These are phyloP conservation scores for Gymnopilus dilepis DNA, from an alignment of 768 basidiomycete species.

Conservation along the genomic window DNA sequence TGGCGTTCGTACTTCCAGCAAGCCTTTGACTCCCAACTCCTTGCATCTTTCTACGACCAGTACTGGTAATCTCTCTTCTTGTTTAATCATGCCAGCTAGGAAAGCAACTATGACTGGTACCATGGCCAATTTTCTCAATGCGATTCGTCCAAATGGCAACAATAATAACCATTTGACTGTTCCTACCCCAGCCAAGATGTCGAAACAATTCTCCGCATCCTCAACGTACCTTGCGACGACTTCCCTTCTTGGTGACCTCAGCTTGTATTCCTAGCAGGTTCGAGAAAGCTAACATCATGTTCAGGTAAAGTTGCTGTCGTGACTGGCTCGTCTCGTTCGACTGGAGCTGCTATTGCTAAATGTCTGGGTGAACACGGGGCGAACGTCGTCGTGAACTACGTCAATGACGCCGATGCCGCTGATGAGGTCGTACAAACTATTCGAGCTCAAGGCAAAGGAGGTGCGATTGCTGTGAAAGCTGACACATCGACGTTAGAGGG, in stretches of 20 bases:
- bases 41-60: background rate
- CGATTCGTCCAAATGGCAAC: slow-evolving; percentile 24
- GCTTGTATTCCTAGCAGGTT: background rate
- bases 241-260: slow-evolving; percentile 30
- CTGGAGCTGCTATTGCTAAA: slow-evolving; percentile 60
- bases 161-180: slow-evolving; percentile 23
- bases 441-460: slow-evolving; percentile 47
- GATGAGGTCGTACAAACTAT: slow-evolving; percentile 53
- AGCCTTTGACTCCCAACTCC: no score
- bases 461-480: slow-evolving; percentile 56
- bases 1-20: background rate
- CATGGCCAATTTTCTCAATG: slow-evolving; percentile 31
- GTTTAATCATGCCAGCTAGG: slow-evolving; percentile 17
- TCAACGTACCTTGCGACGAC: slow-evolving; percentile 32
- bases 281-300: background rate
- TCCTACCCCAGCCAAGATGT: slow-evolving; percentile 22
- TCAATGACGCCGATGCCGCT: slow-evolving; percentile 45
- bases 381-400: slow-evolving; percentile 63
- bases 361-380: slow-evolving; percentile 62
- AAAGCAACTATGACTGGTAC: slow-evolving; percentile 28
- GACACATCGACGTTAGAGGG: slow-evolving; percentile 56
- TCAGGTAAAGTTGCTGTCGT: slow-evolving; percentile 61
- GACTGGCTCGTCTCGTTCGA: slow-evolving; percentile 65
- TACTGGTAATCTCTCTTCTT: background rate
- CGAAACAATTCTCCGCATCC: slow-evolving; percentile 25